phyloP scores from a whole-genome alignment of 768 basidiomycete species.

The Termitomyces sp. region DNA sequence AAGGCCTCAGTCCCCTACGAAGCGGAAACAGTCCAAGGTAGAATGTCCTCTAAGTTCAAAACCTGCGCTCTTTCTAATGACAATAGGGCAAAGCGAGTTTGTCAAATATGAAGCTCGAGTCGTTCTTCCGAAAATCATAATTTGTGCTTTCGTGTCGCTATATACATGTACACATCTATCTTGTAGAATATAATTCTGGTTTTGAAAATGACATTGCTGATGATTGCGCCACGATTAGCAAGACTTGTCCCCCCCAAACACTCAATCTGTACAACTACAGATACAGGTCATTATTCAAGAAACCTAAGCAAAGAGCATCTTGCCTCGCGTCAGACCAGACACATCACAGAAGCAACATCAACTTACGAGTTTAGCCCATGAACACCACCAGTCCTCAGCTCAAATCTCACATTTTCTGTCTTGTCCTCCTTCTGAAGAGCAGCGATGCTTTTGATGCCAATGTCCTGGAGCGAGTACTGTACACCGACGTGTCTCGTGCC shows the following conservation, averaged over 20 bases:
- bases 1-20: not conserved
- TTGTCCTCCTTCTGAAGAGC: conserved; percentile 68
- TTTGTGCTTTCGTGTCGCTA: no score
- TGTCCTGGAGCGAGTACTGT: conserved; percentile 94
- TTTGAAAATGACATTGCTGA: not conserved
- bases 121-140: conserved; percentile 2
- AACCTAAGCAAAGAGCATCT: conserved; percentile 33
- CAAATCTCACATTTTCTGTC: conserved; percentile 76
- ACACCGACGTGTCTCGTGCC: conserved; percentile 81
- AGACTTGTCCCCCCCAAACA: no score
- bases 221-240: no score
- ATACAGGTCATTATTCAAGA: conserved; percentile 8
- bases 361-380: conserved; percentile 94
- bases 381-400: conserved; percentile 91
- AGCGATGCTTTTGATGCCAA: conserved; percentile 70
- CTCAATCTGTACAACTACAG: conserved; percentile 11
- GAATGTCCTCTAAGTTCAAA: not conserved
- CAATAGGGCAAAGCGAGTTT: not conserved
- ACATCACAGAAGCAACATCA: conserved; percentile 13
- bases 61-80: not conserved
- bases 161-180: not conserved
- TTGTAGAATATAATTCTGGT: not conserved
- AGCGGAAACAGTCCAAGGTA: conserved; percentile 4
- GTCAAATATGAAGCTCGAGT: conserved; percentile 8
- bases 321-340: conserved; percentile 15